Conservation (phyloP, 208 protist species). For the Acanthamoeba lugdunensis region DNA sequence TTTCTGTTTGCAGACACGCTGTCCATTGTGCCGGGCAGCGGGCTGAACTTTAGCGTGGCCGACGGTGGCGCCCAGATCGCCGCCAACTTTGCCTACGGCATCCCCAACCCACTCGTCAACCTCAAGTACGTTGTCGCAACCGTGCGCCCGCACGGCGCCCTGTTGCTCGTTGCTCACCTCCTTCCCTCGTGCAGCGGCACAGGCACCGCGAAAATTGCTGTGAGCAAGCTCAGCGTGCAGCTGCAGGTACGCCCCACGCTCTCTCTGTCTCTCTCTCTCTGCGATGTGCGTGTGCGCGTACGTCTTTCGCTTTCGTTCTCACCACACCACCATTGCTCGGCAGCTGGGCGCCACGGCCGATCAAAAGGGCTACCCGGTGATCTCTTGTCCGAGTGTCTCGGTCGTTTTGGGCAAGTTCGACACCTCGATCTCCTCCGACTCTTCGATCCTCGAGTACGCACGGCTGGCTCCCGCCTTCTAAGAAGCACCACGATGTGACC, state of each 20-base stretch:
- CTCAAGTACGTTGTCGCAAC: not conserved
- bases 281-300: not conserved
- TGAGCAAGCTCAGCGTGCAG: not conserved
- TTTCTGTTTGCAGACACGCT: not conserved
- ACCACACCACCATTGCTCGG: too few relatives aligned
- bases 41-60: constrained; percentile 7
- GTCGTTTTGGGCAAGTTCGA: not conserved
- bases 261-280: not conserved
- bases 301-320: not conserved
- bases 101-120: not conserved
- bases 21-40: not conserved
- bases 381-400: not conserved
- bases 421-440: not conserved
- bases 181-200: not conserved
- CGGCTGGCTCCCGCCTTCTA: not conserved
- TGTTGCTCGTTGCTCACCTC: not conserved
- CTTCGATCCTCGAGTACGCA: not conserved
- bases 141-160: not conserved
- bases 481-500: not conserved
- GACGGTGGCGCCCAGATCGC: not conserved
- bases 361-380: constrained; percentile 15
- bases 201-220: not conserved
- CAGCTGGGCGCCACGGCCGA: not conserved
- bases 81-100: constrained; percentile 6
- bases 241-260: not conserved